Evolutionary conservation across 1,139 yeast genomes (phyloP).

Genomic region (Hemisphaericaspora subhashii): DNA sequence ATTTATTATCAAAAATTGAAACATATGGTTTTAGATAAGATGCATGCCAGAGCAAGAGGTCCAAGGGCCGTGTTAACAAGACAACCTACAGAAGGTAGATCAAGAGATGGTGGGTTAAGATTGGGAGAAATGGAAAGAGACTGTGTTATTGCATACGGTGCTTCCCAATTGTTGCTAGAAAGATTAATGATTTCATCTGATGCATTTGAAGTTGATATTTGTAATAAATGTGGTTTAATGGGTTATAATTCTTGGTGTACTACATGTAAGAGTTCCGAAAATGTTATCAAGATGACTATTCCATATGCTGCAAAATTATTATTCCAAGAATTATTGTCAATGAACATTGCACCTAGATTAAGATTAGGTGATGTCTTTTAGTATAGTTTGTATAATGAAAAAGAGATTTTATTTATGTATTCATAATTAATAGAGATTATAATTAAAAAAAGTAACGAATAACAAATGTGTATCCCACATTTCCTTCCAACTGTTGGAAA

Average conservation of each 20-base stretch:
- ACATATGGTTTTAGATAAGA: constrained; percentile 98
- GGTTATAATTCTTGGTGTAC: constrained; percentile 98
- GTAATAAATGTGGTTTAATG: constrained; percentile 96
- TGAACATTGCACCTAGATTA: constrained; percentile 97
- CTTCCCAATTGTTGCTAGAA: constrained; percentile 89
- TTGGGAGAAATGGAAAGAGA: constrained; percentile 99
- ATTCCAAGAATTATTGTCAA: constrained; percentile 92
- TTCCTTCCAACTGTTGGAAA: too few relatives aligned
- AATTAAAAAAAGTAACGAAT: too few relatives aligned
- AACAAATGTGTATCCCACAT: too few relatives aligned
- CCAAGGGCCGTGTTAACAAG: constrained; percentile 97
- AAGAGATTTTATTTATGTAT: constrained; percentile 1
- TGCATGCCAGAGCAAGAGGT: constrained; percentile 99
- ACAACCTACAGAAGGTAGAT: constrained; percentile 99
- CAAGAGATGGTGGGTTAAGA: constrained; percentile 98
- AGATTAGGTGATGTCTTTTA: constrained; percentile 82
- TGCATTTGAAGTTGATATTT: constrained; percentile 95
- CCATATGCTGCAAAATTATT: constrained; percentile 96
- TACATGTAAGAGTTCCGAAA: constrained; percentile 84
- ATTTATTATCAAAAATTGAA: constrained; percentile 96
- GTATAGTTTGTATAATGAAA: too few relatives aligned
- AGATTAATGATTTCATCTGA: constrained; percentile 96
- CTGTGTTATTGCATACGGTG: constrained; percentile 99
- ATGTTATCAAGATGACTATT: constrained; percentile 89
- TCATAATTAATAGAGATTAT: not conserved